phyloP scores from a whole-genome alignment of 1,284 basidiomycete species.

The Ceratobasidium sp. region DNA sequence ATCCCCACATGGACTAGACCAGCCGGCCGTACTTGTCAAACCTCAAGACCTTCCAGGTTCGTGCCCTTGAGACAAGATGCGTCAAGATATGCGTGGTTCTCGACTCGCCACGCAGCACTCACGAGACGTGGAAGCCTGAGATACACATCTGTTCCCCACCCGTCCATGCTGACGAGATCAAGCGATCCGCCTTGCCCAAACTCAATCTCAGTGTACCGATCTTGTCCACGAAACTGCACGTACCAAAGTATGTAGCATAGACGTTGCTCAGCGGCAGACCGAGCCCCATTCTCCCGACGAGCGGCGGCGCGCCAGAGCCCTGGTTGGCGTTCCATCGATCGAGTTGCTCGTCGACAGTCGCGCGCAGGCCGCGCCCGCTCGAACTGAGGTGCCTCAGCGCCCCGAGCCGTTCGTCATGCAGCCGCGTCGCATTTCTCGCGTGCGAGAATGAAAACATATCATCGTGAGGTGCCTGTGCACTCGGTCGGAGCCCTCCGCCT shows the following conservation, averaged over 20 bases:
- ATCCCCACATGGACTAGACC: constrained; percentile 35
- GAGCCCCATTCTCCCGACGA: constrained; percentile 72
- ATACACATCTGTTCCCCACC: constrained; percentile 89
- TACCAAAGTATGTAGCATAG: constrained; percentile 71
- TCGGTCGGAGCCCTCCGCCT: constrained; percentile 75
- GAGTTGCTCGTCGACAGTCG: constrained; percentile 80
- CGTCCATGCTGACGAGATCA: constrained; percentile 83
- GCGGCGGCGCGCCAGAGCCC: constrained; percentile 50
- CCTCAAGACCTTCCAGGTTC: constrained; percentile 82
- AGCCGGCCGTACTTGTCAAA: constrained; percentile 56
- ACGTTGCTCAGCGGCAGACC: constrained; percentile 88
- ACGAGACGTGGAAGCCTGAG: constrained; percentile 83
- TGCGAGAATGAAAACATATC: constrained; percentile 88
- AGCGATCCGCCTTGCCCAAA: constrained; percentile 70
- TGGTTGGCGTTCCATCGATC: constrained; percentile 59
- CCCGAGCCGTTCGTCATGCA: constrained; percentile 74
- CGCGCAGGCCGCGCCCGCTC: constrained; percentile 70
- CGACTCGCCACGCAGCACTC: constrained; percentile 52
- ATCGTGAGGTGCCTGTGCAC: constrained; percentile 66
- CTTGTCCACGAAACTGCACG: constrained; percentile 50
- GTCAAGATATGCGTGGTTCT: constrained; percentile 19
- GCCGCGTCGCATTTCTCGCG: constrained; percentile 72
- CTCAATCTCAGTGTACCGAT: constrained; percentile 54
- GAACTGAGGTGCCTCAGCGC: constrained; percentile 73
- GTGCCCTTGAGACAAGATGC: constrained; percentile 67